phyloP scores from a whole-genome alignment of 2,329 filamentous ascomycete species.

The Rutstroemia sydowiana region DNA sequence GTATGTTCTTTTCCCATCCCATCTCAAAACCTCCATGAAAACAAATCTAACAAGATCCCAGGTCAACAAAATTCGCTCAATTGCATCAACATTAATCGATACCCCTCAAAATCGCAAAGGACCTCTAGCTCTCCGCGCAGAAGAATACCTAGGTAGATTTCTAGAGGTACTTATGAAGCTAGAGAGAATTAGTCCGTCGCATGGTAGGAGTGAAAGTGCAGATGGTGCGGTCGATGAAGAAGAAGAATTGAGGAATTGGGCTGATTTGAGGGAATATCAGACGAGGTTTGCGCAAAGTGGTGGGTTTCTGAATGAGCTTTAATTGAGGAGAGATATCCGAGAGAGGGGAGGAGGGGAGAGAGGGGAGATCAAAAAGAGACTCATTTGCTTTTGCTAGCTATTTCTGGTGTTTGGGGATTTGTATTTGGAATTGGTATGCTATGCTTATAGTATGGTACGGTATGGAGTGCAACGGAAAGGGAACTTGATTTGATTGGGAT shows the following conservation, averaged over 20 bases:
- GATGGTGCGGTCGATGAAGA: slow-evolving; percentile 57
- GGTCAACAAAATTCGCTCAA: slow-evolving; percentile 77
- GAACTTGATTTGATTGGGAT: too few relatives aligned
- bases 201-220: slow-evolving; percentile 35
- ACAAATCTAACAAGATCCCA: too few relatives aligned
- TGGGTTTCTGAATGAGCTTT: slow-evolving; percentile 36
- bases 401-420: too few relatives aligned
- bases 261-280: slow-evolving; percentile 72
- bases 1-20: slow-evolving; percentile 36
- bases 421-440: too few relatives aligned
- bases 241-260: slow-evolving; percentile 69
- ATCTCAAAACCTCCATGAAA: too few relatives aligned
- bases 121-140: slow-evolving; percentile 48
- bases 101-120: slow-evolving; percentile 46
- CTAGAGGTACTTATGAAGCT: slow-evolving; percentile 68
- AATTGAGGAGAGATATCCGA: neutral
- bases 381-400: too few relatives aligned
- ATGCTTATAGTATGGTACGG: too few relatives aligned
- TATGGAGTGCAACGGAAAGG: too few relatives aligned
- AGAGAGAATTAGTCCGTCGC: slow-evolving; percentile 40
- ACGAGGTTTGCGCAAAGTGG: slow-evolving; percentile 61
- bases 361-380: too few relatives aligned
- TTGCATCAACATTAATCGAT: slow-evolving; percentile 72
- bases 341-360: neutral
- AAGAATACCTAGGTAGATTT: slow-evolving; percentile 65